Evolutionary conservation across 352 stramenopile species (phyloP), one percentile per base, ranked within the genome.

Genomic region (Phytophthora foliorum): DNA sequence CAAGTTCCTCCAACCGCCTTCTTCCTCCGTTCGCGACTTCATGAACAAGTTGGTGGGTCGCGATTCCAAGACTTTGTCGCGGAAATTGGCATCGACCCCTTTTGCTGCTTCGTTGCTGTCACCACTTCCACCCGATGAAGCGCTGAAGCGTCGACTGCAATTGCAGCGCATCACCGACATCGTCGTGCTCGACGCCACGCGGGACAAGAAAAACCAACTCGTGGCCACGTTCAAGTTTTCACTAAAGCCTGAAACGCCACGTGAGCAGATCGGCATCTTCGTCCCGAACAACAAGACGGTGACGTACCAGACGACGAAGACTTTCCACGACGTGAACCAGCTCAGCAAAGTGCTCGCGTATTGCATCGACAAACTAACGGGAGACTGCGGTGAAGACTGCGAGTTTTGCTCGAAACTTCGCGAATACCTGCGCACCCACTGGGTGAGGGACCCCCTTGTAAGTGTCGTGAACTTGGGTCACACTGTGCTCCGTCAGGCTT

Each of bases 151-250:
- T 17, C 60, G 19, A 24, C 27, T 62, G 13, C 60, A 70, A 52
- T 53, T 74, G 60, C 53, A 70, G 25, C 66, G 66, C 4, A 60
- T 74, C 41, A 25, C 34, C 19, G 42, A 65, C 41, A 29, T 74
- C 19, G 55, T 45, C 6, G 66, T 74, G 38, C 46, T 74, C n/a
- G 39, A 60, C 32, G 36, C 66, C 39, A 62, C 60, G 9, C 52
- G 66, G 16, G 53, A 62, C 66, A 65, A 62, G 60, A 70, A 73
- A 36, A 63, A 66, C 7, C 44, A 74, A 24, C 31, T 74, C 14
- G 31, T 70, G 24, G 50, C 65, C 45, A 58, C 36, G 22, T 54
- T 70, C 24, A 45, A 70, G 62, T 32, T 74, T 46, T 57, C 53
- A 27, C 60, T 74, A 2, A 53, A 42, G 11, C 38, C 51, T 10